Evolutionary conservation across 1,139 yeast species (phyloP).

Genomic region (Chernovozyma sophiae-reginae): DNA sequence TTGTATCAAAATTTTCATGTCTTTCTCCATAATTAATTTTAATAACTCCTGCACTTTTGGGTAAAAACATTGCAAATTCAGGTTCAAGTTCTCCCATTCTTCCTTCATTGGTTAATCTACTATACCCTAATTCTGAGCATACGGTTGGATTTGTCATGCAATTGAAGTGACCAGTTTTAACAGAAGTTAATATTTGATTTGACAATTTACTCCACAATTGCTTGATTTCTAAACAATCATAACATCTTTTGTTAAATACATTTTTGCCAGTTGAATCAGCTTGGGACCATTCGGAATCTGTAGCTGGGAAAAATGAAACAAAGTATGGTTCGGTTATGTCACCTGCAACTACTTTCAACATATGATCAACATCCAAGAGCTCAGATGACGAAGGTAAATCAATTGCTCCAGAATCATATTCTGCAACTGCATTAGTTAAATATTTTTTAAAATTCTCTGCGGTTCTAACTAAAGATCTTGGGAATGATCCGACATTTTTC

Average conservation of each 20-base stretch:
- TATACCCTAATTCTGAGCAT: slow-evolving; percentile 50
- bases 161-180: slow-evolving; percentile 57
- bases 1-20: slow-evolving; percentile 13
- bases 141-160: slow-evolving; percentile 47
- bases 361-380: slow-evolving; percentile 25
- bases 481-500: slow-evolving; percentile 43
- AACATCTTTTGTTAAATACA: slow-evolving; percentile 36
- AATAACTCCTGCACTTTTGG: slow-evolving; percentile 31
- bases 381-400: slow-evolving; percentile 39
- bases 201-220: slow-evolving; percentile 56
- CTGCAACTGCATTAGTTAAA: slow-evolving; percentile 49
- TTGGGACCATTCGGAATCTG: slow-evolving; percentile 35
- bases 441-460: slow-evolving; percentile 48
- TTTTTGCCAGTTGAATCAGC: slow-evolving; percentile 34
- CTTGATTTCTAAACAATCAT: slow-evolving; percentile 47
- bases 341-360: slow-evolving; percentile 46
- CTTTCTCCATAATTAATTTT: slow-evolving; percentile 29
- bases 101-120: slow-evolving; percentile 16
- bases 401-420: slow-evolving; percentile 32
- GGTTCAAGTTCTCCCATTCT: slow-evolving; percentile 17
- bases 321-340: slow-evolving; percentile 44
- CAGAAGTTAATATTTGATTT: slow-evolving; percentile 39
- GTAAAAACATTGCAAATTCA: slow-evolving; percentile 35
- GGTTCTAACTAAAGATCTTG: slow-evolving; percentile 41
- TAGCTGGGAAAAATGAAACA: slow-evolving; percentile 63